phyloP scores from a whole-genome alignment of 129 eudicot species.

The Saussurea involucrata region DNA sequence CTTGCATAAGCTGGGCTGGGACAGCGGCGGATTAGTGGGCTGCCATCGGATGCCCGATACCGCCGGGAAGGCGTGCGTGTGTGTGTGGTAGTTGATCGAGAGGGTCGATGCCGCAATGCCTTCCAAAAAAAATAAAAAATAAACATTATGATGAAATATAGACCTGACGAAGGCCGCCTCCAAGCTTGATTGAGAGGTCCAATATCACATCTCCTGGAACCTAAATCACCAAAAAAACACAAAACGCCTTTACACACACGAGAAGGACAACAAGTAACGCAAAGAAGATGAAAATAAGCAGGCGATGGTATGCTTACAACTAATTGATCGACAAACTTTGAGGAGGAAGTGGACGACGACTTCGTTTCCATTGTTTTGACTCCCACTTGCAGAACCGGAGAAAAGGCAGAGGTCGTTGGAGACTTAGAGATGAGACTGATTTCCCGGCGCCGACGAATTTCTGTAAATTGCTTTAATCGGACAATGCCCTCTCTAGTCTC shows the following conservation, averaged over 20 bases:
- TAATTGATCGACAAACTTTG: no score
- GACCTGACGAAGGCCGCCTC: conserved; percentile 92
- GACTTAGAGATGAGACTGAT: not conserved
- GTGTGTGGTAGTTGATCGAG: no score
- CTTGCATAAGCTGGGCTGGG: no score
- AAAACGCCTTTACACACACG: not conserved
- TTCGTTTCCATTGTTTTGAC: conserved; percentile 42
- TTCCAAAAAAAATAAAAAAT: no score
- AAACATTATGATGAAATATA: not conserved
- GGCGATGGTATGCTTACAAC: conserved; percentile 39
- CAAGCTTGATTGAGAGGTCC: conserved; percentile 88
- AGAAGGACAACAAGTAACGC: not conserved
- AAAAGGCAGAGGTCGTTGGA: not conserved
- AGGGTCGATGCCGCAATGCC: no score
- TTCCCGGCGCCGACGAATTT: conserved; percentile 13
- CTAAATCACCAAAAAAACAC: conserved; percentile 26
- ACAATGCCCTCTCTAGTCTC: not conserved
- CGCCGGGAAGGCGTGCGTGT: no score
- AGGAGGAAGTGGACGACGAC: conserved; percentile 23
- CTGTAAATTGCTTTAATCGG: not conserved
- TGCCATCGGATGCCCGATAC: no score
- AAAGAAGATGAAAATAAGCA: not conserved
- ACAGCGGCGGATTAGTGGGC: no score
- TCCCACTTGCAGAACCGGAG: not conserved
- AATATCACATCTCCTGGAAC: conserved; percentile 90